Conservation (phyloP, 768 basidiomycete species). For the Cystobasidium ongulense region DNA sequence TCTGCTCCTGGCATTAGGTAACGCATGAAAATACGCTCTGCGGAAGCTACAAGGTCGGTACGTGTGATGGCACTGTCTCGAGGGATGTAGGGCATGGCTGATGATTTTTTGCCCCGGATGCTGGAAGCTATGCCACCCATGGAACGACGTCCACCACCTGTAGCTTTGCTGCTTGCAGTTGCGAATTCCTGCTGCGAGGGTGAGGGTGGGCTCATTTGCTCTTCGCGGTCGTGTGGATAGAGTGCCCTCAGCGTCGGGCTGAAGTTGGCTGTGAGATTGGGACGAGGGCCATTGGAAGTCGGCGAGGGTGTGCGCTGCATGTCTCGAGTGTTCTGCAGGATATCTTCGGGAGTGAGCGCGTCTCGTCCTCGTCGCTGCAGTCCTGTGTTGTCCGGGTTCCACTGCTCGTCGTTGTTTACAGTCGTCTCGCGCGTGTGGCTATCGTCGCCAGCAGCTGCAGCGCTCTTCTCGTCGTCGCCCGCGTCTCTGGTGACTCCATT, state of each 20-base stretch:
- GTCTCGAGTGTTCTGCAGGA: slow-evolving; percentile 21
- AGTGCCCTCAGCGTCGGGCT: slow-evolving; percentile 40
- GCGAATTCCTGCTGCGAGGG: slow-evolving; percentile 1
- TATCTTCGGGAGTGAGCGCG: not conserved
- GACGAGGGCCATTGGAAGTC: not conserved
- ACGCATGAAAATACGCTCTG: slow-evolving; percentile 90
- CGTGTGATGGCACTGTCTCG: slow-evolving; percentile 84
- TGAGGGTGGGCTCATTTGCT: slow-evolving; percentile 6
- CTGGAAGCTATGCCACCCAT: slow-evolving; percentile 45
- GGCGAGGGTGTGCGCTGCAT: slow-evolving; percentile 38
- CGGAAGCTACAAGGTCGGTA: slow-evolving; percentile 78
- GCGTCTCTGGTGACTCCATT: slow-evolving; percentile 26
- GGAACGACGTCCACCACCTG: slow-evolving; percentile 58
- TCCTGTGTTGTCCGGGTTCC: slow-evolving; percentile 2
- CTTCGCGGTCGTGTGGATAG: slow-evolving; percentile 36
- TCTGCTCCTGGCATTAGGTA: slow-evolving; percentile 84
- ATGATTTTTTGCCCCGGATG: slow-evolving; percentile 20
- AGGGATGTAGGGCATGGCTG: slow-evolving; percentile 84
- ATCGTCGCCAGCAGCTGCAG: not conserved
- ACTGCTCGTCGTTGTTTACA: not conserved
- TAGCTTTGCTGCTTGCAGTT: slow-evolving; percentile 44
- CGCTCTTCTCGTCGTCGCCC: slow-evolving; percentile 56
- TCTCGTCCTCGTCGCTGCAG: not conserved
- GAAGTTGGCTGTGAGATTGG: slow-evolving; percentile 33
- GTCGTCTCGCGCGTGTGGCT: slow-evolving; percentile 15